Evolutionary conservation across 2,329 filamentous ascomycete species (phyloP), one percentile per base, ranked within the genome.

Genomic region (Aspergillus sp.): DNA sequence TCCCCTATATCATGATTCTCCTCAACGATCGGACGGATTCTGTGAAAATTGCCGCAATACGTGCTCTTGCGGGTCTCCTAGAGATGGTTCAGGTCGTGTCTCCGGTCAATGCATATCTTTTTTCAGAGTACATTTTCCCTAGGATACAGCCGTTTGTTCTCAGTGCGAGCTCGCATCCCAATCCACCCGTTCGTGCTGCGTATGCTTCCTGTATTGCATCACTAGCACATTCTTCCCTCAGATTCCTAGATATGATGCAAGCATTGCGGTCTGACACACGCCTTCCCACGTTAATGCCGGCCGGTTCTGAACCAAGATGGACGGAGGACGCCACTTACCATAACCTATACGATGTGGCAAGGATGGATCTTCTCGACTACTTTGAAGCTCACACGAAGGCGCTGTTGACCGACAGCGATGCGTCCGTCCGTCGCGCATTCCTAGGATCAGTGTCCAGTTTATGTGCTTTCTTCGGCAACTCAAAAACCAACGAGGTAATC

Each of bases 401-500:
- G 15, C 83, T 99, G 9, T 85, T 99, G 21, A 96, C 95, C 49
- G 96, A 99, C 67, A 79, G 83, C 0, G 90, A 98, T 68, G 84
- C 90, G 5, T 88, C 90, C 37, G 96, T 99, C 21, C 89, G 93
- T 45, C 84, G 95, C 59, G 93, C 95, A 1, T 97, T 99, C 69
- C 79, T 99, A 45, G 89, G 89, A 8, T 98, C 95, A 7, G 93
- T 99, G 0, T 89, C 93, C 0, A 90, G 92, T 61, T 81, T 99
- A 1, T 99, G 95, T 71, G 87, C 97, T 64, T 98, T 99, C 74
- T 98, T 99, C 65, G 92, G 91, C 3, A 93, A 90, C 60, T 84
- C 88, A n/a, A 89, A 92, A 68, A 90, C 93, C 1, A 97, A 96
- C 71, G 95, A 99, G 70, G 91, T 99, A n/a, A 87, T 99, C 15